Evolutionary conservation across 2,329 filamentous ascomycete genomes (phyloP).

Genomic region (Daldinia sp.): DNA sequence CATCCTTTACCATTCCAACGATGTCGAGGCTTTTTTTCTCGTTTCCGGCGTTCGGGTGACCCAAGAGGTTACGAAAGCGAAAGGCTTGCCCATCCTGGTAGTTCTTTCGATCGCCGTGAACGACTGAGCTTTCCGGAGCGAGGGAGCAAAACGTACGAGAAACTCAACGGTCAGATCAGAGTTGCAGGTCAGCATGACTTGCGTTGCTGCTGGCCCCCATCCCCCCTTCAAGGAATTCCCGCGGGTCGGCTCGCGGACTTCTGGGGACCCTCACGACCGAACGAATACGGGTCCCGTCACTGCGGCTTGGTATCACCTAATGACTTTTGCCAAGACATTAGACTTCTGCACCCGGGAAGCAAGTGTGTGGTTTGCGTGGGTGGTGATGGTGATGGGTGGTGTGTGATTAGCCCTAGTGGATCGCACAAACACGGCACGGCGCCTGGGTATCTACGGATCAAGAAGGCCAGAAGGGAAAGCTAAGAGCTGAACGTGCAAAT

Average conservation of each 20-base stretch:
- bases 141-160: conserved; percentile 32
- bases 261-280: conserved; percentile 7
- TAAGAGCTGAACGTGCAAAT: conserved; percentile 12
- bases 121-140: conserved; percentile 24
- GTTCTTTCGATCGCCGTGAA: conserved; percentile 1
- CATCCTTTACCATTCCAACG: conserved; percentile 23
- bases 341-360: conserved; percentile 19
- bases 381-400: conserved; percentile 15
- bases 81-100: conserved; percentile 4
- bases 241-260: conserved; percentile 11
- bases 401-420: conserved; percentile 19
- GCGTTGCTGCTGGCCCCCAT: conserved; percentile 27
- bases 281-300: conserved; percentile 27
- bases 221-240: background rate
- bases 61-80: background rate
- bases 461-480: conserved; percentile 4
- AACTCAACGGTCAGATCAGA: conserved; percentile 27
- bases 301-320: conserved; percentile 13
- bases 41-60: background rate
- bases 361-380: background rate
- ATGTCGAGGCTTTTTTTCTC: conserved; percentile 3
- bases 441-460: conserved; percentile 10
- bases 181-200: conserved; percentile 37
- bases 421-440: conserved; percentile 1
- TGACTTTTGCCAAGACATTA: conserved; percentile 28